Conservation (phyloP, 129 eudicot genomes). For the Scalesia atractyloides region DNA sequence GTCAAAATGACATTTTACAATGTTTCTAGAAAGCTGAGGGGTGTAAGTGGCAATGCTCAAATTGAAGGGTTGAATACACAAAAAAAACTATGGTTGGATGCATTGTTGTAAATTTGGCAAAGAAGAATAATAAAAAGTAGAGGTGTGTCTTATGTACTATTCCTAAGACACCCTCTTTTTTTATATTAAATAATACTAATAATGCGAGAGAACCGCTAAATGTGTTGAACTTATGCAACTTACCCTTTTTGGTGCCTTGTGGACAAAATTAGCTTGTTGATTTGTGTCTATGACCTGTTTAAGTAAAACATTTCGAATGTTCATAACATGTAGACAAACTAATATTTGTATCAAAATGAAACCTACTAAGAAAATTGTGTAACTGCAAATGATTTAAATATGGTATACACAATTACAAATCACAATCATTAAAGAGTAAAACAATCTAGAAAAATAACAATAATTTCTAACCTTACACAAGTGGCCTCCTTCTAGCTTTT, state of each 20-base stretch:
- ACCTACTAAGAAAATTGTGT: not conserved
- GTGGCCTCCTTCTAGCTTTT: conserved; percentile 93
- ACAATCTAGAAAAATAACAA: not conserved
- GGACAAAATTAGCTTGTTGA: conserved; percentile 63
- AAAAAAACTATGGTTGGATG: too few species aligned
- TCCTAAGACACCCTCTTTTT: too few species aligned
- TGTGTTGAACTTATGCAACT: conserved; percentile 16
- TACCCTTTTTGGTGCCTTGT: conserved; percentile 78
- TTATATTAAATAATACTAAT: not conserved
- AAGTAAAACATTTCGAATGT: conserved; percentile 28
- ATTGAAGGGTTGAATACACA: too few species aligned
- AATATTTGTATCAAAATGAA: not conserved
- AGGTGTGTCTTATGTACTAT: too few species aligned
- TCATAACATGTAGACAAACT: conserved; percentile 11
- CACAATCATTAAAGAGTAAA: not conserved
- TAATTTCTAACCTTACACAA: conserved; percentile 59
- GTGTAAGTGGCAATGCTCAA: too few species aligned
- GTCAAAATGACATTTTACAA: too few species aligned
- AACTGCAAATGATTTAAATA: not conserved
- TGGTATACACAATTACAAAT: not conserved
- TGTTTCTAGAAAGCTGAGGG: too few species aligned
- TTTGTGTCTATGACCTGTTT: conserved; percentile 57
- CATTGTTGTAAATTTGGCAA: too few species aligned
- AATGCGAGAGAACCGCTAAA: not conserved
- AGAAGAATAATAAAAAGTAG: too few species aligned